Evolutionary conservation across 1,284 basidiomycete genomes (phyloP), one percentile per base, ranked within the genome.

Genomic region (Heterobasidion parviporum): DNA sequence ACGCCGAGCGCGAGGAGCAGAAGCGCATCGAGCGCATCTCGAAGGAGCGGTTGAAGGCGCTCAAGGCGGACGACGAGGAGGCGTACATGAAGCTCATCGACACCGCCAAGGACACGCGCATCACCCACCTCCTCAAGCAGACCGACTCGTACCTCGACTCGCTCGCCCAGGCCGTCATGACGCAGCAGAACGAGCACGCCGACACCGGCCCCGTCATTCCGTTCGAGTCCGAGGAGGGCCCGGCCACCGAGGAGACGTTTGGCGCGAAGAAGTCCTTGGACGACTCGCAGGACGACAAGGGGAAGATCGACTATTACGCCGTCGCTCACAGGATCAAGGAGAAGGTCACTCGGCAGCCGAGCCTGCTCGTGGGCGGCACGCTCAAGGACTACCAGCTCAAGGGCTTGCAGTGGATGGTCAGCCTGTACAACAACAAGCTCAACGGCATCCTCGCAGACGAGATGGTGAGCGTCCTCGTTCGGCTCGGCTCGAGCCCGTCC

Each of bases 81-180:
- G 96, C 94, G 16, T 99, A 99, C 71, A 89, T 99, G 81, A 96
- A 95, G 70, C 89, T 99, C 64, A 95, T 99, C 66, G 97, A 99
- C 72, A 98, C 96, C 43, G 97, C 96, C 60, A 99, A 99, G 72
- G 97, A 99, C 67, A 98, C 96, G 14, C 91, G 97, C 75, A 99
- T 99, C 73, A 97, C 95, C 0, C 97, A 99, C 72, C 78, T 99
- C 33, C 76, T 99, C 58, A 81, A 89, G 53, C 96, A 99, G 75
- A 99, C 97, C 14, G 96, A 99, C 66, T 71, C 86, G 1, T 99
- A 96, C 73, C 85, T 99, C 62, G 95, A 98, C 69, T 94, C 90
- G 10, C 85, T 99, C 32, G 92, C 95, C 0, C 92, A 95, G 59
- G 95, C 95, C 33, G 95, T 99, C 57, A 83, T 90, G 59, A 91